Evolutionary conservation across 176 grass and related monocot genomes (phyloP).

Genomic region (Tillandsia fasciculata): DNA sequence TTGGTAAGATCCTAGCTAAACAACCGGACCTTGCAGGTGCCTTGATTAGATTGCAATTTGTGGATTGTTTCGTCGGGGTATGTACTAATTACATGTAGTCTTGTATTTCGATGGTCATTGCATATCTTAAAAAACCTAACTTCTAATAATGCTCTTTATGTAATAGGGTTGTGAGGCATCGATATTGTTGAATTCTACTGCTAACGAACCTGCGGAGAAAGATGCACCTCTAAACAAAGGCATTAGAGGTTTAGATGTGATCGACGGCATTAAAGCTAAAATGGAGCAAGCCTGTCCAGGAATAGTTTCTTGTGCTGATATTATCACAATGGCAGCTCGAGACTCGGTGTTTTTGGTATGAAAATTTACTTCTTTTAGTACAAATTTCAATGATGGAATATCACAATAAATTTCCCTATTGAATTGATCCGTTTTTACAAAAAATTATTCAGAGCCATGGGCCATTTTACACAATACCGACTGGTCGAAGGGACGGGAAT

Average conservation of each 20-base stretch:
- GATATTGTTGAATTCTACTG: slow-evolving; percentile 35
- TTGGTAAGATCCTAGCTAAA: neutral
- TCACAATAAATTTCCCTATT: neutral
- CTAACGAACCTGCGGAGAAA: slow-evolving; percentile 35
- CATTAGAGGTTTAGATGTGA: slow-evolving; percentile 36
- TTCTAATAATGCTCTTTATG: neutral
- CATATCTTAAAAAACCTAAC: neutral
- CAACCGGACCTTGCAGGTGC: neutral
- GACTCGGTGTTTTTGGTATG: slow-evolving; percentile 32
- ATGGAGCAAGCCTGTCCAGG: slow-evolving; percentile 22
- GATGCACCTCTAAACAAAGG: slow-evolving; percentile 28
- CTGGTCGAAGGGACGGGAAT: slow-evolving; percentile 45
- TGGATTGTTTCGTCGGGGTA: slow-evolving; percentile 9
- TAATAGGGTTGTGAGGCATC: slow-evolving; percentile 53
- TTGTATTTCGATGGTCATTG: no score
- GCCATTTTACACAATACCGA: slow-evolving; percentile 27
- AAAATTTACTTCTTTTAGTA: slow-evolving; percentile 1
- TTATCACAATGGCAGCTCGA: slow-evolving; percentile 30
- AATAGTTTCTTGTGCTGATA: slow-evolving; percentile 34
- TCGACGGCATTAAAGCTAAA: slow-evolving; percentile 25
- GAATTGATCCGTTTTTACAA: no score
- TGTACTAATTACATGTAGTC: neutral
- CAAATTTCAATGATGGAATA: neutral
- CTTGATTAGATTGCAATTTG: neutral
- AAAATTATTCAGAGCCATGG: slow-evolving; percentile 42